phyloP scores from a whole-genome alignment of 148 eudicot genomes.

The Spergularia bocconei region DNA sequence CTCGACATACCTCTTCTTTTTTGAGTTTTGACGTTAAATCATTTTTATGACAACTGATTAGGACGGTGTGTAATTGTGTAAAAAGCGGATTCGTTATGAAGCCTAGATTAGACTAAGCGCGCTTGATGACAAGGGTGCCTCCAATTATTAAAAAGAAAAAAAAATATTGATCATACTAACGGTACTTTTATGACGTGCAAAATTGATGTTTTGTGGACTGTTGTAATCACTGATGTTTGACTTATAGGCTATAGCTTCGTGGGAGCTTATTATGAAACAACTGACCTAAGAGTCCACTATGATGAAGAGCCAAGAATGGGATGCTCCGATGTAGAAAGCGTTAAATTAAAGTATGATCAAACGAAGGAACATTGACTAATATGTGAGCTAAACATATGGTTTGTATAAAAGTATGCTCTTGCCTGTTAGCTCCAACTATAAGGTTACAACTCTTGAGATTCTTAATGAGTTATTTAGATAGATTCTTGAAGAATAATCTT shows the following conservation, averaged over 20 bases:
- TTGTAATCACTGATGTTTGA: background rate
- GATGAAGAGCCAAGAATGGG: conserved; percentile 9
- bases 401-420: background rate
- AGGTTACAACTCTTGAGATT: background rate
- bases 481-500: background rate
- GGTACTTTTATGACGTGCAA: background rate
- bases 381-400: background rate
- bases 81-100: no score
- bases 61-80: no score
- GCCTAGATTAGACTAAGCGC: no score
- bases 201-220: background rate
- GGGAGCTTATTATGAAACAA: conserved; percentile 2
- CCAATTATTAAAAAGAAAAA: no score
- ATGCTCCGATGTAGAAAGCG: background rate
- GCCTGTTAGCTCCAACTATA: background rate
- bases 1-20: no score
- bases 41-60: no score
- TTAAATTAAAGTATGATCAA: background rate
- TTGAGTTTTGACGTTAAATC: no score
- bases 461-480: background rate
- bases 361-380: background rate
- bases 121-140: no score
- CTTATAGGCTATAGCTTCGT: background rate
- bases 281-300: conserved; percentile 11
- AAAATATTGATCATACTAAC: no score